phyloP scores from a whole-genome alignment of 2,329 filamentous ascomycete genomes.

The Aspergillus ustus region DNA sequence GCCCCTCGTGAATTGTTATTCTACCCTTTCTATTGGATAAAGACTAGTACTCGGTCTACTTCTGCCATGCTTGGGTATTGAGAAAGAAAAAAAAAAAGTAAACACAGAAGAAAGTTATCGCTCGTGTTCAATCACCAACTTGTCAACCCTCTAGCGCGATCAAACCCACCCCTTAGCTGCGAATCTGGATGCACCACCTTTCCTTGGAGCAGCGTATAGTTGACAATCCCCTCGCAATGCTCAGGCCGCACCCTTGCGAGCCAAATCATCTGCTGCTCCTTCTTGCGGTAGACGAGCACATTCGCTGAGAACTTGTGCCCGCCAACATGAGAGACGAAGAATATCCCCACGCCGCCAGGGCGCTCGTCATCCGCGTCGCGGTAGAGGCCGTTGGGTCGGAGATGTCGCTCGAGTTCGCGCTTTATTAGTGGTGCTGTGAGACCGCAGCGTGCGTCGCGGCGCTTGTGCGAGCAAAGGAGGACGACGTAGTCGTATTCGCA shows the following conservation, averaged over 20 bases:
- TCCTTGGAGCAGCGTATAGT: constrained; percentile 82
- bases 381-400: constrained; percentile 77
- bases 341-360: constrained; percentile 84
- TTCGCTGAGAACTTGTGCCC: constrained; percentile 95
- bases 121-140: constrained; percentile 53
- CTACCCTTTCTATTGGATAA: not conserved
- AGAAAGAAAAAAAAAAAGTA: not conserved
- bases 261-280: constrained; percentile 67
- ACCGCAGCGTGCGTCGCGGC: constrained; percentile 86
- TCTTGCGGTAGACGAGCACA: constrained; percentile 78
- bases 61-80: not conserved
- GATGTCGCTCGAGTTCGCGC: constrained; percentile 80
- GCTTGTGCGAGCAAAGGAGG: constrained; percentile 85
- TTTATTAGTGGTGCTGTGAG: constrained; percentile 83
- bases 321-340: constrained; percentile 90
- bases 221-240: constrained; percentile 86
- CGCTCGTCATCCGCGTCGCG: constrained; percentile 82
- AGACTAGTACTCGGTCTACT: not conserved
- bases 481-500: constrained; percentile 82
- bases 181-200: constrained; percentile 85
- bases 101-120: constrained; percentile 19
- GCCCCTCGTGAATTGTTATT: not conserved
- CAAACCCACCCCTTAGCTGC: constrained; percentile 84
- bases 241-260: constrained; percentile 81
- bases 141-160: constrained; percentile 71